A percentile compares a stretch with the other conserved stretches of the same genome.
These are phyloP conservation scores for Hypholoma fasciculare DNA, from an alignment of 768 basidiomycete species.

Conservation along the genomic window DNA sequence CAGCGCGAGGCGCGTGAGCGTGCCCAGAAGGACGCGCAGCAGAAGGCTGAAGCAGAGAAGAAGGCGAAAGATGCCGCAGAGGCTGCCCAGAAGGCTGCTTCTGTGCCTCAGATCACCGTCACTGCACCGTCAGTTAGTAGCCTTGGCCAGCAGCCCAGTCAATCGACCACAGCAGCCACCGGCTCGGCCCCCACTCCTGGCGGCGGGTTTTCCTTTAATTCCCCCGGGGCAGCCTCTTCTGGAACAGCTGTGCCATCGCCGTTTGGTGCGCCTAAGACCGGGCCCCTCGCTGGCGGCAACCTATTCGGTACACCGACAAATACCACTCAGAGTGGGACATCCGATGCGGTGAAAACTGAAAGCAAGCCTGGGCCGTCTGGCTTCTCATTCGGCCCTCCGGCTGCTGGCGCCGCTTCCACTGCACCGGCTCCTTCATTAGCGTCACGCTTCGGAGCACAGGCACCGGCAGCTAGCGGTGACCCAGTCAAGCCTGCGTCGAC, in stretches of 20 bases:
- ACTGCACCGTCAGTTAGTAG: constrained; percentile 7
- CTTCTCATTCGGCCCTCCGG: constrained; percentile 7
- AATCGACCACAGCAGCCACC: constrained; percentile 9
- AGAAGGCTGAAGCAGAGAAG: constrained; percentile 10
- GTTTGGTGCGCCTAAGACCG: background rate
- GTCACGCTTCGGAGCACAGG: background rate
- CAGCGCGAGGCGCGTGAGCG: constrained; percentile 17
- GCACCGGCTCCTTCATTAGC: background rate
- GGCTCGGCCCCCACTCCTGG: constrained; percentile 7
- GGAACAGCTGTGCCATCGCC: background rate
- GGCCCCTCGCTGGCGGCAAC: background rate
- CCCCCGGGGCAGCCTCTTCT: background rate
- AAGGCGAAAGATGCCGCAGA: constrained; percentile 15
- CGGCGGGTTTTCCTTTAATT: background rate
- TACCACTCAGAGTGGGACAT: background rate
- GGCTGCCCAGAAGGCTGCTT: constrained; percentile 9
- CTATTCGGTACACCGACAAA: background rate
- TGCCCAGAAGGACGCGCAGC: constrained; percentile 10
- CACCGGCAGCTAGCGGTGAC: background rate
- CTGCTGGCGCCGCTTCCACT: background rate
- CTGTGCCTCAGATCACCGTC: constrained; percentile 10
- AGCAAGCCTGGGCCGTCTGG: background rate
- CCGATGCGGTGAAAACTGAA: background rate
- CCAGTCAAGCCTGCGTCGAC: background rate
- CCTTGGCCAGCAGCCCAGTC: constrained; percentile 3